phyloP scores from a whole-genome alignment of 331 rosid genomes.

The Malus hybrid region DNA sequence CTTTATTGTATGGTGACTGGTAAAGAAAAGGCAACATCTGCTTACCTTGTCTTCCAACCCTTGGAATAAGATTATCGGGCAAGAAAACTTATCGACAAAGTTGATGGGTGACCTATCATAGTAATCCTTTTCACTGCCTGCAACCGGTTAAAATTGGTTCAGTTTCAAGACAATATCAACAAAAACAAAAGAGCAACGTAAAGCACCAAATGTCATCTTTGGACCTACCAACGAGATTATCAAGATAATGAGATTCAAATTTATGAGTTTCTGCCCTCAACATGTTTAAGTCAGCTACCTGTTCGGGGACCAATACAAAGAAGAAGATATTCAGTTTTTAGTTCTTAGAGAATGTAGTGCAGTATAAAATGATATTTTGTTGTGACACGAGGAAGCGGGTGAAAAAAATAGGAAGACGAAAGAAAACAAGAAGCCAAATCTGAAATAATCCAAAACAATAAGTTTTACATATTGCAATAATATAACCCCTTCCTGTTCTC shows the following conservation, averaged over 20 bases:
- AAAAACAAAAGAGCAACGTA: neutral
- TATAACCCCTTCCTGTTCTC: neutral
- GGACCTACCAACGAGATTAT: conserved; percentile 68
- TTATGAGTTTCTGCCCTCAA: conserved; percentile 78
- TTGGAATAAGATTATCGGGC: conserved; percentile 84
- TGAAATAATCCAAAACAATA: neutral
- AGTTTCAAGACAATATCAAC: neutral
- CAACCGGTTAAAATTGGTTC: conserved; percentile 20
- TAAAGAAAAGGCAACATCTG: neutral
- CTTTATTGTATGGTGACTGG: neutral
- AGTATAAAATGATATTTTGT: neutral
- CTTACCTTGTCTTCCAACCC: conserved; percentile 90
- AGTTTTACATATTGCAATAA: neutral
- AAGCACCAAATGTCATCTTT: neutral
- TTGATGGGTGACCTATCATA: conserved; percentile 79
- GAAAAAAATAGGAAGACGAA: neutral
- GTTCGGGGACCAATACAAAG: conserved; percentile 15
- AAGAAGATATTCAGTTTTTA: neutral
- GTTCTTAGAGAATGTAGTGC: neutral
- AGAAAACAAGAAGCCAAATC: neutral
- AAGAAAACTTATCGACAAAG: conserved; percentile 65
- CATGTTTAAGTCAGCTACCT: conserved; percentile 72
- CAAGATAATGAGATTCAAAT: conserved; percentile 75
- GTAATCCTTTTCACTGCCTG: conserved; percentile 61
- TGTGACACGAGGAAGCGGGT: neutral